Percentiles rank a stretch among this genome's conserved stretches.
These are phyloP conservation scores for Penicillium hesseltinei DNA, from an alignment of 2,329 filamentous ascomycete species.

Conservation along the genomic window DNA sequence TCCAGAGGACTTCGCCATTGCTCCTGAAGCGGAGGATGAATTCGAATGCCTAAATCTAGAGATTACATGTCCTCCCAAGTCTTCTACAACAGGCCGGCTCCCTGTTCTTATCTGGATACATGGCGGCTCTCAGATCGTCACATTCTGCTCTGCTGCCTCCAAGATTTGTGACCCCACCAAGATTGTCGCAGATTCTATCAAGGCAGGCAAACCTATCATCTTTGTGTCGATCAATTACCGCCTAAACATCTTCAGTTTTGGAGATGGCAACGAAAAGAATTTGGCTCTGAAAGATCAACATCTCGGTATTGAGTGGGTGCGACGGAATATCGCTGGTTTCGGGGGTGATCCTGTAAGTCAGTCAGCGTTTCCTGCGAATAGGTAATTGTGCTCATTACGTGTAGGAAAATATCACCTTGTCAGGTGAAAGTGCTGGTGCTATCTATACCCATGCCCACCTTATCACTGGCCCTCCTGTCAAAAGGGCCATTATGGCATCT, in stretches of 20 bases:
- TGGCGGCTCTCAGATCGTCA: constrained; percentile 48
- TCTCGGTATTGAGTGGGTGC: constrained; percentile 41
- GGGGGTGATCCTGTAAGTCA: constrained; percentile 39
- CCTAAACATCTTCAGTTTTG: constrained; percentile 49
- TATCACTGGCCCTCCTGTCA: constrained; percentile 32
- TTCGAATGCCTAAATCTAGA: constrained; percentile 47
- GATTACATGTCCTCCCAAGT: constrained; percentile 31
- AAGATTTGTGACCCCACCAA: constrained; percentile 41
- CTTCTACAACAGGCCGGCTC: constrained; percentile 7
- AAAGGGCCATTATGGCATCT: constrained; percentile 41
- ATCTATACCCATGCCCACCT: constrained; percentile 48
- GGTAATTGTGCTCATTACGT: not conserved
- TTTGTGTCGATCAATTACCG: constrained; percentile 47
- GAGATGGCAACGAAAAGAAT: constrained; percentile 42
- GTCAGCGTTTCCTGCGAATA: not conserved
- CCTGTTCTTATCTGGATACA: constrained; percentile 51
- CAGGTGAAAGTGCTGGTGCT: constrained; percentile 49
- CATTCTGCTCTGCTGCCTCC: constrained; percentile 45
- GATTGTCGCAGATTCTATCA: constrained; percentile 39
- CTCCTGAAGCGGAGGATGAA: constrained; percentile 41
- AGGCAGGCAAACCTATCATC: constrained; percentile 38
- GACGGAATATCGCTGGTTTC: constrained; percentile 41
- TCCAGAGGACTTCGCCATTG: constrained; percentile 34
- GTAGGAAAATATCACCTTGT: constrained; percentile 43
- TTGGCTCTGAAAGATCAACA: constrained; percentile 40